phyloP scores from a whole-genome alignment of 108 stramenopile genomes.

The Seminavis robusta region DNA sequence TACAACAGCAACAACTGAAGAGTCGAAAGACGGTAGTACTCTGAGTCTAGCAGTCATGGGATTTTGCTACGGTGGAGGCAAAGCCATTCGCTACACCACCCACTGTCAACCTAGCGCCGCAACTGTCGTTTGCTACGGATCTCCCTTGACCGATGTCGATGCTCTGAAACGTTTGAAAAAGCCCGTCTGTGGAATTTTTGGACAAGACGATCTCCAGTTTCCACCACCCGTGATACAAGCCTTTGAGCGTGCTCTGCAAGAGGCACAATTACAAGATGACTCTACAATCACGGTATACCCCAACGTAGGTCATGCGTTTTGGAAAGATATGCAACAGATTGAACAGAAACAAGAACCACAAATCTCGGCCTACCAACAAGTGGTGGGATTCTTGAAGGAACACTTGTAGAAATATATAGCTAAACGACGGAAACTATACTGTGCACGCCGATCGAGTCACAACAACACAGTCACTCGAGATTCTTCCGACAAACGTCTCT shows the following conservation, averaged over 20 bases:
- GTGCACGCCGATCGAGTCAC: no score
- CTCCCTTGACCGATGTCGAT: conserved; percentile 14
- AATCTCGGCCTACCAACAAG: conserved; percentile 12
- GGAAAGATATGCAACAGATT: conserved; percentile 22
- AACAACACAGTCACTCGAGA: no score
- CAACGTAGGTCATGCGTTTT: conserved; percentile 29
- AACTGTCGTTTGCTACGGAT: conserved; percentile 28
- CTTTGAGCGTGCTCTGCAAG: conserved; percentile 9
- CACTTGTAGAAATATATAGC: no score
- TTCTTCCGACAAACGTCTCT: no score
- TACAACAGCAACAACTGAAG: background rate
- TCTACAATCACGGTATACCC: conserved; percentile 12
- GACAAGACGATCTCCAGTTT: conserved; percentile 21
- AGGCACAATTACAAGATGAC: conserved; percentile 21
- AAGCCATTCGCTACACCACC: conserved; percentile 29
- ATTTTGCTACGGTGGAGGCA: conserved; percentile 27
- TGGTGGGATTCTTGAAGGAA: no score
- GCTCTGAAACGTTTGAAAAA: conserved; percentile 1
- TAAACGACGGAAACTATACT: no score
- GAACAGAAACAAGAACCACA: conserved; percentile 16
- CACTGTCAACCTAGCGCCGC: conserved; percentile 18
- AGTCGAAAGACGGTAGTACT: no score
- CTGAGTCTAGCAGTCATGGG: conserved; percentile 22
- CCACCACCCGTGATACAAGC: conserved; percentile 12
- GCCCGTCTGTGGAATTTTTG: conserved; percentile 25